phyloP scores from a whole-genome alignment of 106 monocot species.

The Dioscorea dumetorum region DNA sequence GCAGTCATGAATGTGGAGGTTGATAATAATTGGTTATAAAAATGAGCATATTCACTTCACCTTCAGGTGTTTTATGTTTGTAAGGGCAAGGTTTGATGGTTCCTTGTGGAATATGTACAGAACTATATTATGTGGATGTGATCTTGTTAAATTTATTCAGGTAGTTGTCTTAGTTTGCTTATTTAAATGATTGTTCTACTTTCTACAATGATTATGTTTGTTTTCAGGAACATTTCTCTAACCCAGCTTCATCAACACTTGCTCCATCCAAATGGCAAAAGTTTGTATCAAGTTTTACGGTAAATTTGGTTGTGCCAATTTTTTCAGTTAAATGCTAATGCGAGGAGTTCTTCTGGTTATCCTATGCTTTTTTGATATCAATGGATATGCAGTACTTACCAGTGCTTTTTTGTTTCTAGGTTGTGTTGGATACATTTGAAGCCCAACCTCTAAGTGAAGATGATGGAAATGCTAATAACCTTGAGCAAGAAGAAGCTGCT shows the following conservation, averaged over 20 bases:
- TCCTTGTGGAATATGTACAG: no score
- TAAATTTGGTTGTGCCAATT: slow-evolving; percentile 12
- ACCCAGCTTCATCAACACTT: slow-evolving; percentile 54
- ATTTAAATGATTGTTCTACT: background rate
- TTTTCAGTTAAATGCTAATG: no score
- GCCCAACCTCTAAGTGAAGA: slow-evolving; percentile 95
- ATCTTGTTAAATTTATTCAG: background rate
- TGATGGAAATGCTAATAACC: slow-evolving; percentile 81
- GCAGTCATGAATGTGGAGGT: no score
- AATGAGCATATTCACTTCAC: no score
- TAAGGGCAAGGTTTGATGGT: no score
- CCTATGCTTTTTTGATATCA: no score
- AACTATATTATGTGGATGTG: no score
- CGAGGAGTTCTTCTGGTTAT: no score
- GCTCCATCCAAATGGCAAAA: slow-evolving; percentile 83
- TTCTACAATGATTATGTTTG: background rate
- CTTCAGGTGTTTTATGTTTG: no score
- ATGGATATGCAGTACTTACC: no score
- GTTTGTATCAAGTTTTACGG: slow-evolving; percentile 67
- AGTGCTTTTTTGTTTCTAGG: slow-evolving; percentile 27
- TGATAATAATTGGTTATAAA: no score
- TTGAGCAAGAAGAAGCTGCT: slow-evolving; percentile 76
- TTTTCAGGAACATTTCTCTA: slow-evolving; percentile 80
- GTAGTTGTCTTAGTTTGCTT: background rate
- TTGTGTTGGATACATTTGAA: slow-evolving; percentile 97